A percentile compares a stretch with the other conserved stretches of the same genome.
Conservation (phyloP, 352 stramenopile genomes). For the Globisporangium alternatum region DNA sequence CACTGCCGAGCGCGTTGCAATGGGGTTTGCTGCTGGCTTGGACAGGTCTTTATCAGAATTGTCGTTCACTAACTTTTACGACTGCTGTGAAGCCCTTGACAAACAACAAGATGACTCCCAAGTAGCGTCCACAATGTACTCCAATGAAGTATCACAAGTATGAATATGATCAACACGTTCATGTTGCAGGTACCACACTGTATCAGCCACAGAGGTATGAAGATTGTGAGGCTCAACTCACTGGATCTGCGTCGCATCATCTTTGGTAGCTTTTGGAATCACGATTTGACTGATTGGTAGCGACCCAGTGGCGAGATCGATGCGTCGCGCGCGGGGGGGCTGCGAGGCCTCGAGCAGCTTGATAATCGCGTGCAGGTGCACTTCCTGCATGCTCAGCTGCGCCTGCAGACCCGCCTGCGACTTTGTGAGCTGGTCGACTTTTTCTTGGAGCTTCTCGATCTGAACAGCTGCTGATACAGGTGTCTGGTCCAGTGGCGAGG, state of each 20-base stretch:
- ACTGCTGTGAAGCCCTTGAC: too few species aligned
- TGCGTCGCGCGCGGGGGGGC: constrained; percentile 6
- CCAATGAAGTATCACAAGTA: too few species aligned
- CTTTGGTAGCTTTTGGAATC: not conserved
- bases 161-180: too few species aligned
- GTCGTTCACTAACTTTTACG: too few species aligned
- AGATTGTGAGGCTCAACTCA: not conserved
- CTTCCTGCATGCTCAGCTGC: constrained; percentile 53
- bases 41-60: too few species aligned
- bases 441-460: constrained; percentile 39
- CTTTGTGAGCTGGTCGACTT: constrained; percentile 51
- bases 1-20: too few species aligned
- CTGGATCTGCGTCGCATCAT: not conserved
- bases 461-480: constrained; percentile 17
- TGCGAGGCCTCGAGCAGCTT: constrained; percentile 34
- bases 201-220: too few species aligned
- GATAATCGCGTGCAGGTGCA: constrained; percentile 54
- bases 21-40: too few species aligned
- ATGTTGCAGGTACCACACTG: too few species aligned
- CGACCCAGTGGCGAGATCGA: constrained; percentile 18
- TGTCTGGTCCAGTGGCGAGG: constrained; percentile 27
- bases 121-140: too few species aligned
- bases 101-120: too few species aligned
- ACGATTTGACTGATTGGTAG: constrained; percentile 57
- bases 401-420: constrained; percentile 56